Conservation (phyloP, 106 monocot species). For the Acorus calamus region DNA sequence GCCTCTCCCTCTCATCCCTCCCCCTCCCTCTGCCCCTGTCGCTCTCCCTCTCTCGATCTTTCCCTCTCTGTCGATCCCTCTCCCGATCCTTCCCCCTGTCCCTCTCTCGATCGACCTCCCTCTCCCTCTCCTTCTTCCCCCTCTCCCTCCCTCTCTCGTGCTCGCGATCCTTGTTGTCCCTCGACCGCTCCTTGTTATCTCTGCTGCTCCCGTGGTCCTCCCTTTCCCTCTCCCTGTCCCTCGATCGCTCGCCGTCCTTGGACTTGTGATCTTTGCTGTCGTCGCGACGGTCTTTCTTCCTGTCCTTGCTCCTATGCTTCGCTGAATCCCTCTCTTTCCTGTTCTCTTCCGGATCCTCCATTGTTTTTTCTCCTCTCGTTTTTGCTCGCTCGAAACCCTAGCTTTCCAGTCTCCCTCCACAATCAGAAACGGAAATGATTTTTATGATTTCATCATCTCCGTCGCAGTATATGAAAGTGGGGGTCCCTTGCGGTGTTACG, state of each 20-base stretch:
- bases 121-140: conserved; percentile 18
- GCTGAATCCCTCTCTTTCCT: conserved; percentile 22
- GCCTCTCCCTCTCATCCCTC: neutral
- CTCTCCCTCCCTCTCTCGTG: conserved; percentile 22
- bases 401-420: no score
- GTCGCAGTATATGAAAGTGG: no score
- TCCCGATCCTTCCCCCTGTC: no score
- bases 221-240: conserved; percentile 17
- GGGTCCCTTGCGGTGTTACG: no score
- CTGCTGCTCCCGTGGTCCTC: conserved; percentile 6
- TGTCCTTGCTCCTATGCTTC: conserved; percentile 31
- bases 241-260: conserved; percentile 17
- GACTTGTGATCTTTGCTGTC: conserved; percentile 1
- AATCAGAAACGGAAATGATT: no score
- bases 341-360: neutral
- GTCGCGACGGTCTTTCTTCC: conserved; percentile 16
- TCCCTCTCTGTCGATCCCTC: conserved; percentile 5
- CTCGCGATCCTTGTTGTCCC: neutral
- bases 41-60: conserved; percentile 4
- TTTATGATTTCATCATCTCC: no score
- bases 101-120: conserved; percentile 15
- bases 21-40: conserved; percentile 5
- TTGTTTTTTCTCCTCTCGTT: neutral
- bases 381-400: no score
- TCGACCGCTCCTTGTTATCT: conserved; percentile 2